Conservation (phyloP, 2,329 filamentous ascomycete species). For the Fusarium buxicola region DNA sequence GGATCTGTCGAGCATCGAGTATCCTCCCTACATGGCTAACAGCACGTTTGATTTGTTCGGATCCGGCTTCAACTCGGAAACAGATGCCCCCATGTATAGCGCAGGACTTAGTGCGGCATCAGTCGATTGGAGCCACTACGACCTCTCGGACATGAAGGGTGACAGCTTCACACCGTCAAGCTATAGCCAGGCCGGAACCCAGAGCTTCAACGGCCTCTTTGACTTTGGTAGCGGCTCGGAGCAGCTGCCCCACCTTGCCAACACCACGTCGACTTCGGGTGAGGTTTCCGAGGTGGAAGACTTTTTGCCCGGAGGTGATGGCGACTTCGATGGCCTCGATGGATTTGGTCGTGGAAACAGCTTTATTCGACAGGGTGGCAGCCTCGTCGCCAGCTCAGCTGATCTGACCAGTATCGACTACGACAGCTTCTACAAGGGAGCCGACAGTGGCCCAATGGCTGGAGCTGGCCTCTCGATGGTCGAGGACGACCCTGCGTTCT, state of each 20-base stretch:
- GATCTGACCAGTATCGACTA: constrained; percentile 66
- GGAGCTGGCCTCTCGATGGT: constrained; percentile 60
- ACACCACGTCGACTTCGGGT: constrained; percentile 71
- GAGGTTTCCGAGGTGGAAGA: constrained; percentile 77
- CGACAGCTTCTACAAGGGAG: constrained; percentile 66
- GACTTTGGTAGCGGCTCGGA: constrained; percentile 66
- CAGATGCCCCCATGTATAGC: constrained; percentile 70
- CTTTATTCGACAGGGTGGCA: constrained; percentile 59
- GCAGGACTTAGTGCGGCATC: constrained; percentile 69
- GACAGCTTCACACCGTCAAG: constrained; percentile 65
- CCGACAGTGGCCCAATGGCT: constrained; percentile 53
- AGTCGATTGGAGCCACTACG: constrained; percentile 61
- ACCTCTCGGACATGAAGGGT: constrained; percentile 58
- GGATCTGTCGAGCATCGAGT: constrained; percentile 68
- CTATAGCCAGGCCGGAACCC: constrained; percentile 64
- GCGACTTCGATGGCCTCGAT: constrained; percentile 61
- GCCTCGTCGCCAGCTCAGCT: constrained; percentile 55
- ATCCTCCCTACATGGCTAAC: constrained; percentile 60
- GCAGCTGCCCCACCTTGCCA: constrained; percentile 65
- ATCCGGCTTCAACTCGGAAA: constrained; percentile 60
- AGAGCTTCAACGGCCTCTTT: constrained; percentile 63
- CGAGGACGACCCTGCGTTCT: constrained; percentile 64
- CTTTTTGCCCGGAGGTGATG: constrained; percentile 60
- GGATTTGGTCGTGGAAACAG: constrained; percentile 54
- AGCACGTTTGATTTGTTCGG: constrained; percentile 65